Conservation (phyloP, 2,329 filamentous ascomycete genomes). For the Knufia petricola region DNA sequence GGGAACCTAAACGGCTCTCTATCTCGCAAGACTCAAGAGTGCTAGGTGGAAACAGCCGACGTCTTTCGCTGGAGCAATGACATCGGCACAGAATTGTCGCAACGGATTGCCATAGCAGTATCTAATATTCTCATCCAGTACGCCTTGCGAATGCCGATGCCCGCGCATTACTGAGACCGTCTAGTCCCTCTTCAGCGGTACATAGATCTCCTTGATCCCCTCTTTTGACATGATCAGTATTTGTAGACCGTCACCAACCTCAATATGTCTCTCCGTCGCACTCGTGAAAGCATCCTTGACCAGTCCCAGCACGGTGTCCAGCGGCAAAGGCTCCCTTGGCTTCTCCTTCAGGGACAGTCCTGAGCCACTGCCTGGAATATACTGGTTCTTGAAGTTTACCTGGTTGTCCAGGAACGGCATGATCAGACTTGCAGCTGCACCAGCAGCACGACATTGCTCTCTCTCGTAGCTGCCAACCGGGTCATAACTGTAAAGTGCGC, state of each 20-base stretch:
- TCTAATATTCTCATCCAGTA: background rate
- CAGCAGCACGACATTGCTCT: slow-evolving; percentile 88
- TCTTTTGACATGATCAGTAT: slow-evolving; percentile 85
- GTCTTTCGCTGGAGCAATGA: no score
- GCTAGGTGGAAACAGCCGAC: no score
- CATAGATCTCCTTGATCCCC: slow-evolving; percentile 77
- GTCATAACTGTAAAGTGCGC: slow-evolving; percentile 94
- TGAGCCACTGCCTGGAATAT: slow-evolving; percentile 72
- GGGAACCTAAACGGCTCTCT: no score
- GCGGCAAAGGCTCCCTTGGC: slow-evolving; percentile 50
- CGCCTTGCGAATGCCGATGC: background rate
- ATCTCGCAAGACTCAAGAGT: no score
- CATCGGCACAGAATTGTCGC: no score
- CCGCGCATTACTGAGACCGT: background rate
- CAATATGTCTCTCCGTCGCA: slow-evolving; percentile 96
- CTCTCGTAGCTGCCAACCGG: slow-evolving; percentile 96
- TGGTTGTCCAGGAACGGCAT: slow-evolving; percentile 99
- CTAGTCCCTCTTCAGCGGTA: slow-evolving; percentile 85
- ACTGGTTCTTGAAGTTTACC: slow-evolving; percentile 99
- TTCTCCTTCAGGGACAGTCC: slow-evolving; percentile 68
- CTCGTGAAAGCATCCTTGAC: slow-evolving; percentile 98
- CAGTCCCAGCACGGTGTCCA: slow-evolving; percentile 65
- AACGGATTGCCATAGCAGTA: no score
- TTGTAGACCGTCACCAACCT: slow-evolving; percentile 93
- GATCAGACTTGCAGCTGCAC: slow-evolving; percentile 85